Evolutionary conservation across 139 green algal genomes (phyloP).

Genomic region (Pleodorina starrii): DNA sequence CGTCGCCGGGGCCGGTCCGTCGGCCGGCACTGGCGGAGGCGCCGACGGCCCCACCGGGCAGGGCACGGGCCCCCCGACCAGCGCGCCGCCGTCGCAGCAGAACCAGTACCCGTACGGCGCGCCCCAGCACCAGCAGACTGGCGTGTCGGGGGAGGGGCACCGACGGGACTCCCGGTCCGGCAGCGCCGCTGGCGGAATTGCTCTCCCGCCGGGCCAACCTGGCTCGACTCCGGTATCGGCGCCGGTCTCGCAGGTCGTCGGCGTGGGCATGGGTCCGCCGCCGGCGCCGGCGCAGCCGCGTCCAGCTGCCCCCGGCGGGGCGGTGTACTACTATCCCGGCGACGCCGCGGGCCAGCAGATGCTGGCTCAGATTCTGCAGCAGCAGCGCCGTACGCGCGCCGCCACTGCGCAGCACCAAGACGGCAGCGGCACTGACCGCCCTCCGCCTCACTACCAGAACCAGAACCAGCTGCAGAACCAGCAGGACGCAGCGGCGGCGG

Average conservation of each 20-base stretch:
- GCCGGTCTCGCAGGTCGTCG: neutral
- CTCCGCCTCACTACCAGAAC: neutral
- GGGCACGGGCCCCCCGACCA: neutral
- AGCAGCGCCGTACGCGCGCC: conserved; percentile 10
- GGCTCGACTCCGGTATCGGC: neutral
- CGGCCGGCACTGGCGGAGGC: neutral
- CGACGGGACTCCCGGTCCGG: neutral
- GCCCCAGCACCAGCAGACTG: neutral
- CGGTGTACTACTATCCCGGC: conserved; percentile 12
- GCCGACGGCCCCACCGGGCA: neutral
- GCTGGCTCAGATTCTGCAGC: conserved; percentile 25
- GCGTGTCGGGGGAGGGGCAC: neutral
- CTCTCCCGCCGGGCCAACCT: too few relatives aligned
- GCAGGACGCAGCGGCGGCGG: neutral
- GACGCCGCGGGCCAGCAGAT: conserved; percentile 4
- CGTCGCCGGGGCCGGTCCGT: neutral
- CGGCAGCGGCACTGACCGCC: conserved; percentile 19
- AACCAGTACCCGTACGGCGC: neutral
- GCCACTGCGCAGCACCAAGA: neutral
- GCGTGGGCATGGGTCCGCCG: neutral
- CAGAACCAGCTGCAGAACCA: neutral
- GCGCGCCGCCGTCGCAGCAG: neutral
- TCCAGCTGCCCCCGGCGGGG: neutral
- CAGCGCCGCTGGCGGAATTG: neutral
- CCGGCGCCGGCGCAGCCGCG: neutral